Percentiles rank a stretch among this genome's conserved stretches.
These are phyloP conservation scores for Lagerstroemia speciosa DNA, from an alignment of 345 rosid species.

Conservation along the genomic window DNA sequence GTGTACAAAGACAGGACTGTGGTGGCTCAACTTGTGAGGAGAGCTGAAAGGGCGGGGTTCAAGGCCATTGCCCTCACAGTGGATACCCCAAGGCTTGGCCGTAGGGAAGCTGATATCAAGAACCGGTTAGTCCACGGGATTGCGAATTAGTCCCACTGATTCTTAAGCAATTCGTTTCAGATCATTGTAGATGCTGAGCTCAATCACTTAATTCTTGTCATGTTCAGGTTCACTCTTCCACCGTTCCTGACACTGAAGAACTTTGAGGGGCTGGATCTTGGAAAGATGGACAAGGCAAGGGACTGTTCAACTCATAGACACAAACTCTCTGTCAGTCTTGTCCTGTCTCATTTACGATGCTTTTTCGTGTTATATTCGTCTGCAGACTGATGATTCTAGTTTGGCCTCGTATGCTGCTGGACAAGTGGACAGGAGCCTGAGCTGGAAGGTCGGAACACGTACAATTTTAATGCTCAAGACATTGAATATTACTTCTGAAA, in stretches of 20 bases:
- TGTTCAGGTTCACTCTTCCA: conserved; percentile 64
- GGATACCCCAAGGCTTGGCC: conserved; percentile 92
- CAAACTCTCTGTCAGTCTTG: not conserved
- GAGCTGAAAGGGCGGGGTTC: conserved; percentile 94
- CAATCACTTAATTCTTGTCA: not conserved
- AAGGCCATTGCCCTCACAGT: conserved; percentile 92
- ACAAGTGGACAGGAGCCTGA: conserved; percentile 70
- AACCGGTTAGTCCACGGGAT: conserved; percentile 40
- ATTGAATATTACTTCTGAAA: not conserved
- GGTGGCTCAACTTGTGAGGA: conserved; percentile 70
- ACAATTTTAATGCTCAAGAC: not conserved
- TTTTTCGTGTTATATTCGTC: conserved; percentile 4
- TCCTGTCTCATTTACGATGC: not conserved
- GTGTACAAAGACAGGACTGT: conserved; percentile 74
- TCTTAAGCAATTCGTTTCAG: not conserved
- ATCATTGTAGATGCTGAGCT: conserved; percentile 2
- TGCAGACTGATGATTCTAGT: conserved; percentile 76
- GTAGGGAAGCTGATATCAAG: conserved; percentile 92
- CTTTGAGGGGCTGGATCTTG: conserved; percentile 76
- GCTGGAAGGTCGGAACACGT: conserved; percentile 60
- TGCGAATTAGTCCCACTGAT: not conserved
- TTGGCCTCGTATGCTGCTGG: conserved; percentile 87
- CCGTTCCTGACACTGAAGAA: conserved; percentile 54
- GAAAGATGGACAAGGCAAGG: conserved; percentile 62
- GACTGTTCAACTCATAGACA: not conserved